These are phyloP conservation scores for Colletotrichum agaves DNA, from an alignment of 2,329 filamentous ascomycete genomes.

Conservation along the genomic window DNA sequence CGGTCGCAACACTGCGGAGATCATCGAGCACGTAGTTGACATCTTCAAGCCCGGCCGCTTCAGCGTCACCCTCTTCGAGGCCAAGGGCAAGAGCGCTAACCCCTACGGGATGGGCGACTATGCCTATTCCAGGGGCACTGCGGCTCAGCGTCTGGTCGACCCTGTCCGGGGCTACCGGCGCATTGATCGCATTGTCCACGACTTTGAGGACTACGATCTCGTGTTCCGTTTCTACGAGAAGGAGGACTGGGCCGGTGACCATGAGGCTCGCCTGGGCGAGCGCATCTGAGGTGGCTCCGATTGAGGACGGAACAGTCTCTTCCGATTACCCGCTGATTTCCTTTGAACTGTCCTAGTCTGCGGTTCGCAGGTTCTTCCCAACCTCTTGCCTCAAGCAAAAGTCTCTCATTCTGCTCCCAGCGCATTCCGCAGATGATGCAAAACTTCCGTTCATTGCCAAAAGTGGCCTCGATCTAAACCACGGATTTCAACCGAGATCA, in stretches of 20 bases:
- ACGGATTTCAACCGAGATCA: background rate
- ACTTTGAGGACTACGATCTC: conserved; percentile 96
- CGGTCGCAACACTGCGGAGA: conserved; percentile 87
- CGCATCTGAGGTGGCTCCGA: conserved; percentile 45
- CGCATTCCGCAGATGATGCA: background rate
- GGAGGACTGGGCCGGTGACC: conserved; percentile 75
- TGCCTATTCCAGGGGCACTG: conserved; percentile 46
- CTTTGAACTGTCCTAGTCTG: background rate
- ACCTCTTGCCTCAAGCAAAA: background rate
- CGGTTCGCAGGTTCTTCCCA: background rate
- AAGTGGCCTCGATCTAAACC: background rate
- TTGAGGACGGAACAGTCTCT: background rate
- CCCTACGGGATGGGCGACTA: conserved; percentile 54
- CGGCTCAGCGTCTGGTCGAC: conserved; percentile 72
- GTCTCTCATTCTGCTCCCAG: background rate
- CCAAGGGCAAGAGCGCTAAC: conserved; percentile 69
- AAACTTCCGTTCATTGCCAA: background rate
- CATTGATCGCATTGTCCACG: conserved; percentile 94
- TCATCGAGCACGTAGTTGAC: conserved; percentile 91
- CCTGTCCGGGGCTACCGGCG: conserved; percentile 86
- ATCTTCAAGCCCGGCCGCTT: conserved; percentile 99
- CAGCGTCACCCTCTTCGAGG: conserved; percentile 95
- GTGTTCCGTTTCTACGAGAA: conserved; percentile 97
- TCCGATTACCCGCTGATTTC: background rate
- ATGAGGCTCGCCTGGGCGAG: conserved; percentile 65